Conservation (phyloP, 352 stramenopile species). For the Thraustotheca clavata region DNA sequence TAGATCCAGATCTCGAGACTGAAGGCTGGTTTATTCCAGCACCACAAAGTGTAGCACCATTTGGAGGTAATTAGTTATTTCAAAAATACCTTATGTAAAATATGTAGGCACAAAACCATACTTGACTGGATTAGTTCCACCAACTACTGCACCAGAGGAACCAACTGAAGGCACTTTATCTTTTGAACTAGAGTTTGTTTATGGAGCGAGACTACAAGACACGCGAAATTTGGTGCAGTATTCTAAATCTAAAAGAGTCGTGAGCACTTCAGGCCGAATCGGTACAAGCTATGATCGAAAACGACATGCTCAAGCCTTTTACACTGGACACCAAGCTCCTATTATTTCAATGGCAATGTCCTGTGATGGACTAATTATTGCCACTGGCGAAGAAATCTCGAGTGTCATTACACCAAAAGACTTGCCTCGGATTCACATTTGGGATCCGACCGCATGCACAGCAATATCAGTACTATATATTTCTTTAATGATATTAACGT, state of each 20-base stretch:
- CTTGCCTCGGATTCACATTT: constrained; percentile 57
- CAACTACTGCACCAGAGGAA: constrained; percentile 29
- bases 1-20: constrained; percentile 15
- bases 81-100: neutral
- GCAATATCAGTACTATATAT: constrained; percentile 23
- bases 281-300: constrained; percentile 66
- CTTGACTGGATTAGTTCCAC: constrained; percentile 50
- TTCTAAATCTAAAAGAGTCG: constrained; percentile 49
- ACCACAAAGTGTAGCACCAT: neutral
- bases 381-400: constrained; percentile 72
- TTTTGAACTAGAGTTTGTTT: constrained; percentile 62
- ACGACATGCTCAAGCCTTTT: constrained; percentile 59
- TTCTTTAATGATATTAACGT: neutral
- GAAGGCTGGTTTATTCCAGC: constrained; percentile 20
- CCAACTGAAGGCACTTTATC: constrained; percentile 27
- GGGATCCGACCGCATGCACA: constrained; percentile 53
- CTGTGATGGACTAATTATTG: constrained; percentile 45
- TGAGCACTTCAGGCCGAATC: constrained; percentile 51
- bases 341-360: constrained; percentile 47
- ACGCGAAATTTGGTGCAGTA: constrained; percentile 54
- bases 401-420: constrained; percentile 42
- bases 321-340: constrained; percentile 40
- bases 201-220: constrained; percentile 49
- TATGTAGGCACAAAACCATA: constrained; percentile 40
- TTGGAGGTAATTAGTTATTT: constrained; percentile 7